phyloP scores from a whole-genome alignment of 1,284 basidiomycete species.

The Irpex rosettiformis region DNA sequence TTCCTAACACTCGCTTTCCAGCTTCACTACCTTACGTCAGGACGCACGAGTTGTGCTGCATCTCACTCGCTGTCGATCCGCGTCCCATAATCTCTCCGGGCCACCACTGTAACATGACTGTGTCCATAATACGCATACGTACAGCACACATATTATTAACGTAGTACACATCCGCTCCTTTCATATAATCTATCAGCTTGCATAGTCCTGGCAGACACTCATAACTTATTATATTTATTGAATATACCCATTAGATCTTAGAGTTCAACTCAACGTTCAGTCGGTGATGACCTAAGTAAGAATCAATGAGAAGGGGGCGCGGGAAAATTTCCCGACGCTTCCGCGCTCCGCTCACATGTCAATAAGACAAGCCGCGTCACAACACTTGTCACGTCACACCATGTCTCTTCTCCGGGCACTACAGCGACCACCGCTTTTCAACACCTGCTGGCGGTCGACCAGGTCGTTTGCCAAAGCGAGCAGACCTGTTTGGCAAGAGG shows the following conservation, averaged over 20 bases:
- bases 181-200: not conserved
- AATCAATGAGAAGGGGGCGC: not conserved
- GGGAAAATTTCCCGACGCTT: not conserved
- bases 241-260: not conserved
- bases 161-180: not conserved
- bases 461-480: conserved; percentile 2
- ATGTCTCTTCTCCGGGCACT: conserved; percentile 27
- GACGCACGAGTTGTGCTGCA: not conserved
- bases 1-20: not conserved
- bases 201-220: not conserved
- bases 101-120: not conserved
- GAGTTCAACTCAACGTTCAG: not conserved
- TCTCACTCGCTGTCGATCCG: not conserved
- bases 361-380: not conserved
- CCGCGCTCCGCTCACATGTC: not conserved
- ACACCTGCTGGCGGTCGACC: conserved; percentile 14
- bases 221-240: not conserved
- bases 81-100: not conserved
- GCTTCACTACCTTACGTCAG: not conserved
- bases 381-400: conserved; percentile 8
- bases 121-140: not conserved
- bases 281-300: not conserved
- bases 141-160: not conserved
- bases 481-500: conserved; percentile 2
- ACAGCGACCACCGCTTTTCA: conserved; percentile 23